Conservation (phyloP, 371 early-diverging fungal genomes). For the Amoeboaphelidium protococcarum region DNA sequence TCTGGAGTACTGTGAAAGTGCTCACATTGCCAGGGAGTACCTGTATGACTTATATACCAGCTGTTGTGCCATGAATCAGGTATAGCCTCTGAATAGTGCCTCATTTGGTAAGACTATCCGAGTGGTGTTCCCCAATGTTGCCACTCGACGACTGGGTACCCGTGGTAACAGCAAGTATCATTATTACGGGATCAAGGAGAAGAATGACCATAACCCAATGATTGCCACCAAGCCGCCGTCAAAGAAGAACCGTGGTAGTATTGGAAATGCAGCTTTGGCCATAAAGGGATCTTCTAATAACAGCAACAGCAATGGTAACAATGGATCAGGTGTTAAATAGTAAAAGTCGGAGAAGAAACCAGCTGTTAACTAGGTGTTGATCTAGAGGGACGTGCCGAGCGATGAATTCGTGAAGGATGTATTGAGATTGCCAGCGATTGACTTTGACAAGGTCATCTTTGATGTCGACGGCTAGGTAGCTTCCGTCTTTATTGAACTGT, state of each 20-base stretch:
- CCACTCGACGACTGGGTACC: conserved; percentile 29
- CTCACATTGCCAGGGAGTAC: conserved; percentile 26
- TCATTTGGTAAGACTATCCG: conserved; percentile 36
- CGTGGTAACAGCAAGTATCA: conserved; percentile 32
- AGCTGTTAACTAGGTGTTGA: neutral
- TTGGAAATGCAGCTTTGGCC: neutral
- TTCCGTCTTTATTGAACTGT: conserved; percentile 1
- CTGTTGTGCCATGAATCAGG: conserved; percentile 13
- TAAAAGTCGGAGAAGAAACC: too few species aligned
- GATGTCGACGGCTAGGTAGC: neutral
- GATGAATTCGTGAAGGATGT: conserved; percentile 1
- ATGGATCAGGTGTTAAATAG: neutral
- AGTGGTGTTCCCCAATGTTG: conserved; percentile 25
- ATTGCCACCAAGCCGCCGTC: conserved; percentile 1
- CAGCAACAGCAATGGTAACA: conserved; percentile 3
- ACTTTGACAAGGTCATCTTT: conserved; percentile 2
- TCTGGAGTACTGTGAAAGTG: conserved; percentile 19
- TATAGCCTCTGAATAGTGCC: conserved; percentile 30
- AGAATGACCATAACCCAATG: conserved; percentile 2
- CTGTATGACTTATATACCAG: conserved; percentile 28
- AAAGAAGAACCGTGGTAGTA: conserved; percentile 3
- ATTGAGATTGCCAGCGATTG: conserved; percentile 6
- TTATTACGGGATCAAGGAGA: conserved; percentile 16
- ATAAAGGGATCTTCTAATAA: conserved; percentile 6
- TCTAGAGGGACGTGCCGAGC: too few species aligned